Conservation (phyloP, 164 flowering plant species). For the Brasenia schreberi region DNA sequence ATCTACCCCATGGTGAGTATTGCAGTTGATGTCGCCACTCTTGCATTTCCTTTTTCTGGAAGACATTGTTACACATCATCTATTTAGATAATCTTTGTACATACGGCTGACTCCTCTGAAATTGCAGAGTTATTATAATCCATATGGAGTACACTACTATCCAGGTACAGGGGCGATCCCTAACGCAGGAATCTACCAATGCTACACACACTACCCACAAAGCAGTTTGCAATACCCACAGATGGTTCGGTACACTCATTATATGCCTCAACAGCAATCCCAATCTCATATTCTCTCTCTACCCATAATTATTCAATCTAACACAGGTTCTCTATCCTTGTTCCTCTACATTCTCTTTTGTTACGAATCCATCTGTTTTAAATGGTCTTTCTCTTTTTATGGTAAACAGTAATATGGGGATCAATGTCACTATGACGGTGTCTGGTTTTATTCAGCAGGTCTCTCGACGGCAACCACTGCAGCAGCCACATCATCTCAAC, state of each 20-base stretch:
- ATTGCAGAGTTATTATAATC: conserved; percentile 44
- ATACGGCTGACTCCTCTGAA: conserved; percentile 3
- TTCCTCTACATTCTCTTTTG: not conserved
- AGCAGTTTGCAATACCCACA: conserved; percentile 37
- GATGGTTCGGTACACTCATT: conserved; percentile 33
- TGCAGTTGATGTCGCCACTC: not conserved
- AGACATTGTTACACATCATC: not conserved
- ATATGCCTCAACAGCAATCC: conserved; percentile 30
- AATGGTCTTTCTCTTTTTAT: too few species aligned
- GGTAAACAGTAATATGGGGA: not conserved
- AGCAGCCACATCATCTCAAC: not conserved
- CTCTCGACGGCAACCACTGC: not conserved
- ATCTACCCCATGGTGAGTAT: conserved; percentile 48
- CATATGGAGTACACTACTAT: conserved; percentile 45
- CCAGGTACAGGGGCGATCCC: conserved; percentile 26
- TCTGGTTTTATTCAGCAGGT: not conserved
- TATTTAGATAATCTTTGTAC: not conserved
- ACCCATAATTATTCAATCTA: conserved; percentile 23
- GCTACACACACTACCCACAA: conserved; percentile 40
- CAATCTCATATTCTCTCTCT: conserved; percentile 32
- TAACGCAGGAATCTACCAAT: conserved; percentile 26
- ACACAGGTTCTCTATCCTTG: conserved; percentile 10
- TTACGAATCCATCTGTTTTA: not conserved
- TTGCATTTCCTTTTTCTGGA: not conserved
- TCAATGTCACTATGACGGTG: not conserved